Evolutionary conservation across 2,329 filamentous ascomycete genomes (phyloP), one percentile per base, ranked within the genome.

Genomic region (Boeremia exigua): DNA sequence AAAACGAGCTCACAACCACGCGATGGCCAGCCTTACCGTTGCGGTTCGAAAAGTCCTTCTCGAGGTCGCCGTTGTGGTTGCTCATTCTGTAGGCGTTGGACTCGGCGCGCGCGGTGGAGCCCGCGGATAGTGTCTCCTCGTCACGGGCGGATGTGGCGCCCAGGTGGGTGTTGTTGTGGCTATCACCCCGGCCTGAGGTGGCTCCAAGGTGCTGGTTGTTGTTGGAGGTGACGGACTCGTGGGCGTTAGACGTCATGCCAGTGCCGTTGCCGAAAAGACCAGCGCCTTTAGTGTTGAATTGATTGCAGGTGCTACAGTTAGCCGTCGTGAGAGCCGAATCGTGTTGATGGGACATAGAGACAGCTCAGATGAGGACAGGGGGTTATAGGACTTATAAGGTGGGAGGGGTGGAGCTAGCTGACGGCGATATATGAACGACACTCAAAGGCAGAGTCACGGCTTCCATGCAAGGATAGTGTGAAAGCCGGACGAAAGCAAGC

Each of bases 1-100:
- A 14, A 15, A n/a, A n/a, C n/a, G 10, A n/a, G 23, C 12, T 14
- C 6, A 3, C 8, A 23, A 7, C 4, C 7, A 6, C 12, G 12
- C 2, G 17, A 1, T 12, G 1, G 25, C 8, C 62, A 71, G 69
- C 63, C 57, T 50, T 50, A 7, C 48, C 48, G 10, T 74, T 62
- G 11, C 63, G 58, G 12, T 43, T 43, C 42, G 71, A 76, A 60
- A 78, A 81, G 64, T 81, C 79, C 68, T 81, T 81, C 69, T 80
- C 79, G 17, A 79, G 52, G 1, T 51, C 59, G 27, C 60, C 62
- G 43, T 62, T 63, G 32, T 49, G 48, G 32, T 65, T 59, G 29
- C 58, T 51, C 55, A 64, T 65, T 42, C 56, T 62, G 53, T 56
- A 56, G 34, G 60, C 48, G 37, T 56, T 65, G 27, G 62, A 65